Conservation (phyloP, 176 grass and related monocot genomes). For the Raddia distichophylla region DNA sequence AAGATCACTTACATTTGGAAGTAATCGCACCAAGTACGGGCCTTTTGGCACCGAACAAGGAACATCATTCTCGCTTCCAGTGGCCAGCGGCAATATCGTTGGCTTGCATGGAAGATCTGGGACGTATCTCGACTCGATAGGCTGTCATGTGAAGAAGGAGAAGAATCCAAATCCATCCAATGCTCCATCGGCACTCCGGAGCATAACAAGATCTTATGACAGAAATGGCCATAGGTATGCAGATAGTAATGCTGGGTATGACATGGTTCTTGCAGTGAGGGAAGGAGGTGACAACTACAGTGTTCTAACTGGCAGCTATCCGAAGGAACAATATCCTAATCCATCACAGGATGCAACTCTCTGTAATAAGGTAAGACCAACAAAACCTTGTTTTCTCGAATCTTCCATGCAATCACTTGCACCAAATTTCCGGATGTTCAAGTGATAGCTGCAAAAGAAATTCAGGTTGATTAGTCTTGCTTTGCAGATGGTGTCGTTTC, state of each 20-base stretch:
- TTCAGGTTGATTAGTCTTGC: constrained; percentile 3
- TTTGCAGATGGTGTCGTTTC: constrained; percentile 67
- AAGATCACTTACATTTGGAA: constrained; percentile 55
- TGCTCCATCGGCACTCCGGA: constrained; percentile 49
- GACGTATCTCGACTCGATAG: constrained; percentile 46
- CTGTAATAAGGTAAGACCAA: constrained; percentile 53
- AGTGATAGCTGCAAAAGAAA: background rate
- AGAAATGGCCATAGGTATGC: constrained; percentile 42
- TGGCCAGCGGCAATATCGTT: constrained; percentile 39
- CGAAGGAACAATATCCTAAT: constrained; percentile 49
- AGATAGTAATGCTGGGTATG: constrained; percentile 53
- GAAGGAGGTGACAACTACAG: constrained; percentile 55
- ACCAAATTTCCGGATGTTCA: background rate
- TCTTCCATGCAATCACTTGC: background rate
- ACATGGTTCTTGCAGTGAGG: constrained; percentile 58
- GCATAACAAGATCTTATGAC: constrained; percentile 48
- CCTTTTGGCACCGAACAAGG: constrained; percentile 55
- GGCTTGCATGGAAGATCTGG: constrained; percentile 57
- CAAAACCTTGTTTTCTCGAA: constrained; percentile 3
- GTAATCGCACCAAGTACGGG: constrained; percentile 57
- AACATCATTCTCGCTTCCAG: constrained; percentile 47
- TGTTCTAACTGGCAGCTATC: constrained; percentile 42
- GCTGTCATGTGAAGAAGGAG: constrained; percentile 53
- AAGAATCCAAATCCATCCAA: constrained; percentile 33
- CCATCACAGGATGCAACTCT: constrained; percentile 39